Evolutionary conservation across 768 basidiomycete species (phyloP), one percentile per base, ranked within the genome.

Genomic region (Phaeolepiota aurea): DNA sequence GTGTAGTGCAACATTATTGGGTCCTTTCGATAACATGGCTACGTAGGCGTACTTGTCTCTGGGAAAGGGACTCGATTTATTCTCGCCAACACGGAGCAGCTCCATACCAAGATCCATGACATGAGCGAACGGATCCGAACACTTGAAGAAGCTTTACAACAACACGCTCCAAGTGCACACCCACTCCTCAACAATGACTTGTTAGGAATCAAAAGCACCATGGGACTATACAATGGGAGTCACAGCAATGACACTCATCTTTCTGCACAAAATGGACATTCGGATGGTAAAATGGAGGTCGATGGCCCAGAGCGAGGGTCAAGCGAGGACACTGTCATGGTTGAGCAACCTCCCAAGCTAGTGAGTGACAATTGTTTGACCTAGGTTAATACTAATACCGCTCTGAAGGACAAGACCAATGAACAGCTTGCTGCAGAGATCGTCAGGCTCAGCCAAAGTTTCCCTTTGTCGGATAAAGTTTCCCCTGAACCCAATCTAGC

Each of bases 21-120:
- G n/a, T n/a, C n/a, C n/a, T n/a, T n/a, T n/a, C n/a, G n/a, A n/a
- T 44, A n/a, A 44, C 16, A 36, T 43, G 20, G 20, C 45, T 34
- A 34, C 42, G 14, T 39, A 79, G 77, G 77, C 46, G 76, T 78
- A 32, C 68, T 80, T 41, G 78, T 78, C 2, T 79, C 77, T 30
- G 77, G 77, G 22, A 78, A 77, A 54, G 77, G 77, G 39, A 79
- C 76, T 40, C 74, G 77, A 54, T 80, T 79, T 46, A 77, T 80
- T 49, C 70, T 81, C 37, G 78, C 78, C 37, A 79, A 79, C 51
- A 79, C 78, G 9, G 78, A 80, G 50, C 77, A 78, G 48, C 63
- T 80, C 10, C 79, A 81, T 46, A 54, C 63, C 15, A 81, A 79
- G 57, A 81, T 82, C 5, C 72, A 76, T 32, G 72, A 76, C 45